Base-by-base conservation (phyloP, 2,329 filamentous ascomycete genomes). In the Falciphora oryzae region DNA sequence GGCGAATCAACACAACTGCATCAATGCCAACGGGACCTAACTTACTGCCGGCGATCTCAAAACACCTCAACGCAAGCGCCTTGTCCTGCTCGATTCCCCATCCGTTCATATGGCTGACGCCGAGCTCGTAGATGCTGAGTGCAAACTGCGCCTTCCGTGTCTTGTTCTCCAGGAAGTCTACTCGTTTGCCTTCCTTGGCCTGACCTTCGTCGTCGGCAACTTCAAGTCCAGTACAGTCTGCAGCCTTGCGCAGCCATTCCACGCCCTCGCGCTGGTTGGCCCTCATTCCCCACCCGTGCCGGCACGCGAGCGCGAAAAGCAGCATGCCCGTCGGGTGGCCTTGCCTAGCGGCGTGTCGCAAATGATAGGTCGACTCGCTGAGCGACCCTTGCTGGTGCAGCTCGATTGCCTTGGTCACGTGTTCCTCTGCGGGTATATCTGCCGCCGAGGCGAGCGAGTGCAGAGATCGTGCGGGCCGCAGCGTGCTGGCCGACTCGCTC, bases 51-150 rank as follows among this genome's bases (percentile, higher is more conserved):
- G 95, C 95, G 70, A 98, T 97, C 75, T 99, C 95, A 74, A 97
- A 99, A 74, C 95, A 99, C 63, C 93, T 85, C 71, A 99, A 77
- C 0, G 93, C 95, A 66, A 98, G 83, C 6, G 85, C 79, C 75
- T 95, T 96, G 74, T 99, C 95, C 76, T 96, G 93, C 70, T 94
- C 88, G 56, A 96, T 96, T 22, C 95, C 95, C 95, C 95, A 99
- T 6, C 95, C 95, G 71, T 99, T 97, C 87, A 97, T 93, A 74
- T 98, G 94, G 73, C 92, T 96, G 31, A 97, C 93, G 4, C 95
- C 95, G 29, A 99, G 83, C 78, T 99, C 95, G 71, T 99, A 99
- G 64, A 98, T 93, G 71, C 93, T 95, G 59, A 98, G 82, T 0
- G 94, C 95, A 75, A 98, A 97, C 72, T 98, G 94, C 14, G 93